Percentiles rank a stretch among this genome's conserved stretches.
Conservation (phyloP, 306 rosid genomes). For the Echinosophora koreensis region DNA sequence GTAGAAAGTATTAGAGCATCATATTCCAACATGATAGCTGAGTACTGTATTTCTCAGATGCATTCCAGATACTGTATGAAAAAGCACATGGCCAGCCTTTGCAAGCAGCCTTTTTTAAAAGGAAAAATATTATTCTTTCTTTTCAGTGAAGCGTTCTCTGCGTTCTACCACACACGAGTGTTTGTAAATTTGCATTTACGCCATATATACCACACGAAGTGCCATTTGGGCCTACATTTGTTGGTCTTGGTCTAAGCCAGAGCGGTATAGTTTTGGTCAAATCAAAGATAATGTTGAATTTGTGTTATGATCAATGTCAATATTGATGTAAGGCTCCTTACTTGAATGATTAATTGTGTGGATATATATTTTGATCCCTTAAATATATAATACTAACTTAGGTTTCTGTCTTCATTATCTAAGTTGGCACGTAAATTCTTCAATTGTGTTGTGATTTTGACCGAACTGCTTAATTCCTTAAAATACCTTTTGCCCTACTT, state of each 20-base stretch:
- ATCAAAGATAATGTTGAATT: background rate
- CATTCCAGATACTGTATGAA: slow-evolving; percentile 11
- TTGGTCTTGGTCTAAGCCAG: slow-evolving; percentile 23
- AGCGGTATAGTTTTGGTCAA: slow-evolving; percentile 18
- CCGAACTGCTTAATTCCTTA: background rate
- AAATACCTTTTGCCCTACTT: background rate
- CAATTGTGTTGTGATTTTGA: background rate
- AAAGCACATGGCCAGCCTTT: slow-evolving; percentile 45
- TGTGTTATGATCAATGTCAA: background rate
- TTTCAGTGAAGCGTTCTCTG: background rate
- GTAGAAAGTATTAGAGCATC: slow-evolving; percentile 9
- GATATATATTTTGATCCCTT: background rate
- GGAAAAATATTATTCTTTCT: slow-evolving; percentile 18
- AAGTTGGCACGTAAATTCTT: background rate
- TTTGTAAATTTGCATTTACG: slow-evolving; percentile 8
- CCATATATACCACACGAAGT: slow-evolving; percentile 10
- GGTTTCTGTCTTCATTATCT: background rate
- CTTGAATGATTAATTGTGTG: background rate
- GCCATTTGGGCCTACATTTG: slow-evolving; percentile 16
- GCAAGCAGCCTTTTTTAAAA: background rate
- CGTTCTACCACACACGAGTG: slow-evolving; percentile 15
- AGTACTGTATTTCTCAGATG: background rate
- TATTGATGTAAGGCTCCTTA: background rate
- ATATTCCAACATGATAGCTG: slow-evolving; percentile 18
- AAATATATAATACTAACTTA: background rate